These are phyloP conservation scores for Ricinus communis DNA, from an alignment of 345 rosid genomes.

Conservation along the genomic window DNA sequence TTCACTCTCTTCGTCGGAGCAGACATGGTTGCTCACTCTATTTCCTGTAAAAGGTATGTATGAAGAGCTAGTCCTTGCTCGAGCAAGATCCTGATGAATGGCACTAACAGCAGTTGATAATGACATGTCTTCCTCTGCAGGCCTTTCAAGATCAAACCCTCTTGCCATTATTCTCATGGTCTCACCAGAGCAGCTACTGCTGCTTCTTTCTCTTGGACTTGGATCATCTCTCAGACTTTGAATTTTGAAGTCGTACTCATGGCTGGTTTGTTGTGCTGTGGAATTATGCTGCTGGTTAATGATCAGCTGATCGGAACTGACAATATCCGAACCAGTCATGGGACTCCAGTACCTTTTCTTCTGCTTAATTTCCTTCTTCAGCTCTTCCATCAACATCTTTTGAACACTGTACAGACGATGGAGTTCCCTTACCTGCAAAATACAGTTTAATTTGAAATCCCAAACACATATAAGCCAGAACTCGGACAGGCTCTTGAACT, in stretches of 20 bases:
- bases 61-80: conserved; percentile 31
- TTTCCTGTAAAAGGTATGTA: conserved; percentile 3
- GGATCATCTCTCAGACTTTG: conserved; percentile 26
- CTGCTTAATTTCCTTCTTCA: conserved; percentile 43
- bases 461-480: neutral
- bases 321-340: conserved; percentile 12
- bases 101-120: conserved; percentile 30
- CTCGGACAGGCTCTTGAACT: too few species aligned
- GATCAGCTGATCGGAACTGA: conserved; percentile 18
- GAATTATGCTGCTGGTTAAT: conserved; percentile 21
- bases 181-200: conserved; percentile 49
- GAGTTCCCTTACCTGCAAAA: conserved; percentile 75
- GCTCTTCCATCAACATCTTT: conserved; percentile 61
- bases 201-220: conserved; percentile 50
- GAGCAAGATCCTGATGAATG: conserved; percentile 26
- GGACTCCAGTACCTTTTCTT: conserved; percentile 30
- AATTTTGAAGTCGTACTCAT: conserved; percentile 17
- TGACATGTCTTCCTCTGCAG: conserved; percentile 39
- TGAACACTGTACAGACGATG: conserved; percentile 74
- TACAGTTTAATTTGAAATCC: neutral
- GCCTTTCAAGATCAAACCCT: conserved; percentile 49
- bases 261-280: conserved; percentile 20
- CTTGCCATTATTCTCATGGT: conserved; percentile 23
- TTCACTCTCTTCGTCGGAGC: conserved; percentile 44
- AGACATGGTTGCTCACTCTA: conserved; percentile 17